Conservation (phyloP, 1,284 basidiomycete species). For the Ustilago vetiveriae region DNA sequence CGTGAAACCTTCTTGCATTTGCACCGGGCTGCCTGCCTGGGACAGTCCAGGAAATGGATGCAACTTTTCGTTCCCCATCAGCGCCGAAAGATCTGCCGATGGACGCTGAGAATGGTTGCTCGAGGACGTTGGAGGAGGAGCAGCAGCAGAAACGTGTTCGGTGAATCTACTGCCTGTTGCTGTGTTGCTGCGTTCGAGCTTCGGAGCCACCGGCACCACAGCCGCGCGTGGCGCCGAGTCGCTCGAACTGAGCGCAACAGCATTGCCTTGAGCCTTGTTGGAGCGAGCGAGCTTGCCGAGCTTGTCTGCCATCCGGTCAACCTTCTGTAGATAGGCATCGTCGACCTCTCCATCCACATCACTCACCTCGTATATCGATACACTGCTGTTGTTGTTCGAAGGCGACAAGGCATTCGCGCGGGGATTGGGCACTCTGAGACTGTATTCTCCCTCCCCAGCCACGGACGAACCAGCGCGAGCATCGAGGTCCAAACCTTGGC, state of each 20-base stretch:
- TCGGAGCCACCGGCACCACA: conserved; percentile 1
- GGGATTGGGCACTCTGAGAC: conserved; percentile 2
- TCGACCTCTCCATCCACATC: conserved; percentile 42
- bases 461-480: conserved; percentile 9
- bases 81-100: conserved; percentile 21
- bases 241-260: neutral
- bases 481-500: conserved; percentile 21
- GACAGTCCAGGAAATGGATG: conserved; percentile 51
- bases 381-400: conserved; percentile 14
- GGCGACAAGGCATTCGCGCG: conserved; percentile 1
- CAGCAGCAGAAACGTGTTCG: conserved; percentile 11
- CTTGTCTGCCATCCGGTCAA: conserved; percentile 48
- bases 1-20: conserved; percentile 21
- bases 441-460: conserved; percentile 12
- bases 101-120: conserved; percentile 21
- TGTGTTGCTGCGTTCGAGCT: conserved; percentile 10
- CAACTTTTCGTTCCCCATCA: conserved; percentile 47
- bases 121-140: neutral
- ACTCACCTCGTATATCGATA: conserved; percentile 32
- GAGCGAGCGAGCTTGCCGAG: conserved; percentile 34
- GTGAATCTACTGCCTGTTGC: conserved; percentile 21
- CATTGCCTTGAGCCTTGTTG: conserved; percentile 1
- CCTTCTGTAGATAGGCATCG: conserved; percentile 37
- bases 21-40: conserved; percentile 19
- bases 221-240: neutral